A percentile compares a stretch with the other conserved stretches of the same genome.
Evolutionary conservation across 2,329 filamentous ascomycete genomes (phyloP).

Genomic region (Fusarium duplospermum): DNA sequence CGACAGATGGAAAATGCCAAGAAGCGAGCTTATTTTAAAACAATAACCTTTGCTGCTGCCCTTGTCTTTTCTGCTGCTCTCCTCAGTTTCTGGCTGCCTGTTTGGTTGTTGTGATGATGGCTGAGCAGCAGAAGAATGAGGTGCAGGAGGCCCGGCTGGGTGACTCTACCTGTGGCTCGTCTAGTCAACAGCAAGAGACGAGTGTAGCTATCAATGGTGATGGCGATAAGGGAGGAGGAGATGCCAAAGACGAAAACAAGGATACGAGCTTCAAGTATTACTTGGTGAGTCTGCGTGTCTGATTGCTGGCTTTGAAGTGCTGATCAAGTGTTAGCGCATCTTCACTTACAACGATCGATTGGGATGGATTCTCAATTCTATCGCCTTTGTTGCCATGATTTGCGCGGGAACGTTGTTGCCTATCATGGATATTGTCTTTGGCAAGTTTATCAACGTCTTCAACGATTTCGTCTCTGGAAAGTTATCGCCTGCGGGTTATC

Average conservation of each 20-base stretch:
- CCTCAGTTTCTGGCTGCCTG: not conserved
- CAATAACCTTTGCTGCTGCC: not conserved
- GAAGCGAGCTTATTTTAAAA: not conserved
- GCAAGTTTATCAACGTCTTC: conserved; percentile 65
- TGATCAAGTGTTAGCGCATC: conserved; percentile 45
- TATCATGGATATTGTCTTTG: conserved; percentile 70
- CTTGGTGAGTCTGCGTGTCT: conserved; percentile 26
- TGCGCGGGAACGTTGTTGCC: conserved; percentile 56
- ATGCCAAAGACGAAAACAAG: conserved; percentile 21
- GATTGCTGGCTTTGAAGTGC: not conserved
- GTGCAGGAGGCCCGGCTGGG: not conserved
- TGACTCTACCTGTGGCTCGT: conserved; percentile 1
- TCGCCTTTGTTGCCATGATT: conserved; percentile 53
- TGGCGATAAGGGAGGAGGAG: not conserved
- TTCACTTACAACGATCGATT: conserved; percentile 53
- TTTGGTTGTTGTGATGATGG: not conserved
- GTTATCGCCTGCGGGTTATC: conserved; percentile 59
- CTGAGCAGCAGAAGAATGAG: conserved; percentile 6
- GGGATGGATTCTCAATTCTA: conserved; percentile 52
- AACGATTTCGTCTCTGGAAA: conserved; percentile 64
- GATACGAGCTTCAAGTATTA: conserved; percentile 43
- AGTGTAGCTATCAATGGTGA: conserved; percentile 5
- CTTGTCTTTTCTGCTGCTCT: not conserved
- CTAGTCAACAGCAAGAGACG: conserved; percentile 4
- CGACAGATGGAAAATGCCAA: conserved; percentile 19